Evolutionary conservation across 2,329 filamentous ascomycete genomes (phyloP), one percentile per base, ranked within the genome.

Genomic region (Trichophyton simii): DNA sequence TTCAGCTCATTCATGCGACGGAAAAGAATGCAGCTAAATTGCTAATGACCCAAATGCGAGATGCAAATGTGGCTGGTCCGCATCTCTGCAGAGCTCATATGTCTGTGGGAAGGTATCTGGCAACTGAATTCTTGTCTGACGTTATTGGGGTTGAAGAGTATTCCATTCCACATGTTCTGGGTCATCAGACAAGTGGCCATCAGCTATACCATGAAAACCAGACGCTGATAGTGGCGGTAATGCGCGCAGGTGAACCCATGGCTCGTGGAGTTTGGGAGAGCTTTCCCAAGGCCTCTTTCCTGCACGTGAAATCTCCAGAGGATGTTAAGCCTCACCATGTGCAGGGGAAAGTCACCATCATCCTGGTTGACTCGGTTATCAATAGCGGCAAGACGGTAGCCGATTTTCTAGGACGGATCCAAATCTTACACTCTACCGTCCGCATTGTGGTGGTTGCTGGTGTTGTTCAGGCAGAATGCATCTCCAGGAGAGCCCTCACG

Each of bases 361-460:
- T 86, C 1, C 68, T 86, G 2, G 82, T 85, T 0, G 84, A 86
- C 67, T 83, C 80, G 0, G 82, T 86, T 0, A 70, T 86, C n/a
- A 84, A 86, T 64, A 83, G 67, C 34, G 82, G 83, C 3, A 76
- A 75, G 58, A 77, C 79, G 0, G 67, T 83, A 3, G 62, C 77
- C 1, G 67, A 78, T 1, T 84, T 83, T 65, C 71, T 83, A 15
- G 36, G 73, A 28, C 76, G 72, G 20, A 71, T 85, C n/a, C 77
- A 78, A 4, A 64, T 61, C 0, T 57, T 80, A 0, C 25, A 76
- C 61, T 34, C 67, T 0, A 65, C 63, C 3, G 69, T 82, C 42
- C 72, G 71, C n/a, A 78, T 86, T 54, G 72, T 84, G 1, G 72
- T 84, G 0, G 74, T 85, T 34, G 77, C 82, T 3, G 80, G 80